These are phyloP conservation scores for Calocybe indica DNA, from an alignment of 768 basidiomycete species.

Conservation along the genomic window DNA sequence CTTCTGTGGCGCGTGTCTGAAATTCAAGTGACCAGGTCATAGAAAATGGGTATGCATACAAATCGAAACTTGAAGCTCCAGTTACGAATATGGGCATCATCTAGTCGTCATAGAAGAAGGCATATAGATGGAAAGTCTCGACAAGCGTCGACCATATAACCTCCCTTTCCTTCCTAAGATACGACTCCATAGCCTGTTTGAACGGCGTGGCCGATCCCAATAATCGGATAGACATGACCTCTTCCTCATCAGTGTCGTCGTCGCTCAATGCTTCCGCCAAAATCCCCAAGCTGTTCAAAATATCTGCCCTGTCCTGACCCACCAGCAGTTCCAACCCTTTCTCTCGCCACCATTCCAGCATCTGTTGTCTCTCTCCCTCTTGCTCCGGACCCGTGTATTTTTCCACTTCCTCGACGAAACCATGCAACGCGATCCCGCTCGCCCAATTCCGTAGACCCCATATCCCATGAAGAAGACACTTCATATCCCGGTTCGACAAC, in stretches of 20 bases:
- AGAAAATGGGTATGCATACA: no score
- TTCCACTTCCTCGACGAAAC: slow-evolving; percentile 2
- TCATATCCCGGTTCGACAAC: slow-evolving; percentile 6
- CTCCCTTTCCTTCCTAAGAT: slow-evolving; percentile 5
- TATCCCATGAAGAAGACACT: slow-evolving; percentile 4
- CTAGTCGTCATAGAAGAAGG: neutral
- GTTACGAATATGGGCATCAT: no score
- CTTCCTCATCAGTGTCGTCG: no score
- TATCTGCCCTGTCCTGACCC: slow-evolving; percentile 3
- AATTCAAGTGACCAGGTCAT: neutral
- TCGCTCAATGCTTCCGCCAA: no score
- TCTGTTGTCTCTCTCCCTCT: neutral
- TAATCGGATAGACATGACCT: no score
- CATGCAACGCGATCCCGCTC: neutral
- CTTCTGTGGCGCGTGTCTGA: neutral
- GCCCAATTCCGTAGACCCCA: slow-evolving; percentile 1
- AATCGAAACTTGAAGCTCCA: no score
- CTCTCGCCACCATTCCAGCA: slow-evolving; percentile 8
- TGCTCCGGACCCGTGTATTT: neutral
- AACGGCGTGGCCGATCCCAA: no score
- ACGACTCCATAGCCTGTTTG: slow-evolving; percentile 1
- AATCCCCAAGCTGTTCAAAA: neutral
- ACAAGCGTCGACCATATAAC: slow-evolving; percentile 3
- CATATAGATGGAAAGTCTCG: slow-evolving; percentile 2
- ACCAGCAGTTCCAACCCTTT: slow-evolving; percentile 5